Conservation (phyloP, 2,329 filamentous ascomycete species). For the Apiospora hydei region DNA sequence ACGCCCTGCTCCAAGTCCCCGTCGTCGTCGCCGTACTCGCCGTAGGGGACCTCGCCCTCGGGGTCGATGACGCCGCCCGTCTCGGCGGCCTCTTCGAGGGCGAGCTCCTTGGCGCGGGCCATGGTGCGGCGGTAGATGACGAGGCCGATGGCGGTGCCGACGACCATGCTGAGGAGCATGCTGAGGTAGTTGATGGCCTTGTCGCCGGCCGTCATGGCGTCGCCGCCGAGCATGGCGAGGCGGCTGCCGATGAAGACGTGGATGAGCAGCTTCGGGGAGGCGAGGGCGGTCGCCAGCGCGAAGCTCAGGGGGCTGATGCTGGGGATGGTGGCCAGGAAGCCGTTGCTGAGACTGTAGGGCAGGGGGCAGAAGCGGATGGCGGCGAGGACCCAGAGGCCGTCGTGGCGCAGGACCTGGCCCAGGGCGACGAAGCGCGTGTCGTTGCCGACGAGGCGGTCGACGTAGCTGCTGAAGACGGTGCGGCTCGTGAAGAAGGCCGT, state of each 20-base stretch:
- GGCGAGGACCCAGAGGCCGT: slow-evolving; percentile 86
- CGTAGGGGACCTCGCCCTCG: slow-evolving; percentile 31
- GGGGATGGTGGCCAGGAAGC: slow-evolving; percentile 91
- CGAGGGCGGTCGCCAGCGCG: slow-evolving; percentile 80
- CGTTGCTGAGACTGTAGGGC: slow-evolving; percentile 92
- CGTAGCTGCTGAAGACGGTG: slow-evolving; percentile 79
- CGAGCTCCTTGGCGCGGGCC: slow-evolving; percentile 66
- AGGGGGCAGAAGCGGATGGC: slow-evolving; percentile 93
- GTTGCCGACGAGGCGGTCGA: slow-evolving; percentile 78
- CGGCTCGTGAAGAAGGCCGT: slow-evolving; percentile 82
- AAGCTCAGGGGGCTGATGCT: slow-evolving; percentile 81
- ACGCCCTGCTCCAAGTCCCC: slow-evolving; percentile 53
- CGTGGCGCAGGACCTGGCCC: slow-evolving; percentile 84
- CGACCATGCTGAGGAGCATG: slow-evolving; percentile 73
- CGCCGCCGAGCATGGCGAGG: slow-evolving; percentile 78
- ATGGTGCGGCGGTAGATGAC: slow-evolving; percentile 82
- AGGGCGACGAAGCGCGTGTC: slow-evolving; percentile 91
- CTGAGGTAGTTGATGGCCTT: slow-evolving; percentile 85
- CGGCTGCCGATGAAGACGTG: slow-evolving; percentile 91
- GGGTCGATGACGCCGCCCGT: slow-evolving; percentile 42
- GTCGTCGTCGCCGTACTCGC: slow-evolving; percentile 52
- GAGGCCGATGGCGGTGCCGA: slow-evolving; percentile 80
- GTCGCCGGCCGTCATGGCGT: slow-evolving; percentile 81
- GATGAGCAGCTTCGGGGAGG: slow-evolving; percentile 86
- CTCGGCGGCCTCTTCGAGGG: slow-evolving; percentile 51